phyloP scores from a whole-genome alignment of 345 rosid species.

The Citrus australasica region DNA sequence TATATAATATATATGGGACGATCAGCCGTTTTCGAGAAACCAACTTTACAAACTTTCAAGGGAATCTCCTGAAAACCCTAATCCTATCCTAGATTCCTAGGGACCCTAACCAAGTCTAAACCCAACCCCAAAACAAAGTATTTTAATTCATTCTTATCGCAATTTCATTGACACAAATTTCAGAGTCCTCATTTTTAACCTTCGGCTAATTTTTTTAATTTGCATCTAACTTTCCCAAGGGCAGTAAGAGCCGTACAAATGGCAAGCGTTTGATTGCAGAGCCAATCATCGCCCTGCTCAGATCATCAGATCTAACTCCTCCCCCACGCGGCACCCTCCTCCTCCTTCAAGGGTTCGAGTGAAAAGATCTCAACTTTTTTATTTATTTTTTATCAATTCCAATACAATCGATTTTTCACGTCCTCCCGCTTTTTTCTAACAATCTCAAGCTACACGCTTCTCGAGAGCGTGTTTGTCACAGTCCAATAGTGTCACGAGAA shows the following conservation, averaged over 20 bases:
- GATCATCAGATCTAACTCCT: not conserved
- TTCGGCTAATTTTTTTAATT: not conserved
- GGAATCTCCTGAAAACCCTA: too few species aligned
- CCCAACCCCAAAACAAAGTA: too few species aligned
- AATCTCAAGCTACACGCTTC: not conserved
- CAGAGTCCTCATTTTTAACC: not conserved
- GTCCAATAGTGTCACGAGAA: not conserved
- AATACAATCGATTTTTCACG: constrained; percentile 19
- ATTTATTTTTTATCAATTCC: not conserved
- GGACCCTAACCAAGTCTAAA: too few species aligned
- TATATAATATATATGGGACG: too few species aligned
- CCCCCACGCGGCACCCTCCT: not conserved
- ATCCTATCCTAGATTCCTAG: too few species aligned
- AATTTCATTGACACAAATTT: not conserved
- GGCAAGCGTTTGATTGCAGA: not conserved
- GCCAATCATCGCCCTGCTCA: constrained; percentile 20
- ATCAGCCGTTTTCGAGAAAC: too few species aligned
- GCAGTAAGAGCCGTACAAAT: constrained; percentile 13
- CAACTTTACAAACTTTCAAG: too few species aligned
- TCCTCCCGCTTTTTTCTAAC: constrained; percentile 30
- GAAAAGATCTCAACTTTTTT: not conserved
- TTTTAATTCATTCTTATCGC: too few species aligned
- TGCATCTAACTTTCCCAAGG: too few species aligned
- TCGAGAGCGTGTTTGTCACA: not conserved
- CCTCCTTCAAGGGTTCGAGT: not conserved